Percentiles rank a stretch among this genome's conserved stretches.
Evolutionary conservation across 306 rosid genomes (phyloP).

Genomic region (Morella rubra): DNA sequence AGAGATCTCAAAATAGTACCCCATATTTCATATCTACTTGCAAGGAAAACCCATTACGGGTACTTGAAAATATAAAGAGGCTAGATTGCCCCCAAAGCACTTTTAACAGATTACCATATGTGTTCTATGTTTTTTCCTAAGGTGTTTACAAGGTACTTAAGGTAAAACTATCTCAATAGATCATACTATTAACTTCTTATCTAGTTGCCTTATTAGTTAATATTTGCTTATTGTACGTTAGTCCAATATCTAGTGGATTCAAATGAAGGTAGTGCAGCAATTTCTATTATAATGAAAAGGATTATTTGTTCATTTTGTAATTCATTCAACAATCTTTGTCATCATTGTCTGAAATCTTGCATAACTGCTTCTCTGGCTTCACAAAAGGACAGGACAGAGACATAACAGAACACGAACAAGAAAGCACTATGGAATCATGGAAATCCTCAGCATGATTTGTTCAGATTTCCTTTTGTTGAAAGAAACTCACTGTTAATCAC

Average conservation of each 20-base stretch:
- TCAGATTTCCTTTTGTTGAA: neutral
- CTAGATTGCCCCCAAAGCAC: neutral
- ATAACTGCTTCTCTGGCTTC: neutral
- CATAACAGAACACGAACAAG: neutral
- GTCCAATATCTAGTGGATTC: neutral
- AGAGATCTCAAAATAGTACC: too few relatives aligned
- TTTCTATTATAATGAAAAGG: neutral
- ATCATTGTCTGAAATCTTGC: neutral
- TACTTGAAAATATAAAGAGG: neutral
- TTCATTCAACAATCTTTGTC: neutral
- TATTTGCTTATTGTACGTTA: neutral
- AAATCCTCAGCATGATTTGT: neutral
- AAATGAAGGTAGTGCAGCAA: neutral
- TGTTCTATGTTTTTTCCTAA: neutral
- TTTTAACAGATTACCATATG: neutral
- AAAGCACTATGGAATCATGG: neutral
- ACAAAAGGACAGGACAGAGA: neutral
- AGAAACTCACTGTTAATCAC: neutral
- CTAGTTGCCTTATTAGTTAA: neutral
- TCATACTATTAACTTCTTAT: neutral
- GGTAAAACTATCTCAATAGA: neutral
- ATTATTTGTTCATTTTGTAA: neutral
- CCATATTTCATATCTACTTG: neutral
- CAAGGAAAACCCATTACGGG: neutral
- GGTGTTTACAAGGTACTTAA: neutral